Conservation (phyloP, 257 asterid species). For the Fraxinus excelsior region DNA sequence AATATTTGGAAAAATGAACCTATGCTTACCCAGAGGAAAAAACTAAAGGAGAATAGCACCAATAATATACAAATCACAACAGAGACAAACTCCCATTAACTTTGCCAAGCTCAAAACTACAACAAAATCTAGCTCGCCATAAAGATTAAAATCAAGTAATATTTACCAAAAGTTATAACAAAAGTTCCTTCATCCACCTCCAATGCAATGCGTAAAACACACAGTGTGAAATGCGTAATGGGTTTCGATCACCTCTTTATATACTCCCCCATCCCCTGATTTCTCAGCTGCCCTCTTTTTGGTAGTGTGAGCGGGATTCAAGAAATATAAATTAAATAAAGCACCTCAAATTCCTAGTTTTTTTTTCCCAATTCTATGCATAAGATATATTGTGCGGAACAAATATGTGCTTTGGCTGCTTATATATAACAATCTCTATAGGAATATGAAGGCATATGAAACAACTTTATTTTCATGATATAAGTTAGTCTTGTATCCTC, state of each 20-base stretch:
- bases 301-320: not conserved
- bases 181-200: not conserved
- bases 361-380: not conserved
- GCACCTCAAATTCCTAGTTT: not conserved
- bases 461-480: not conserved
- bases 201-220: not conserved
- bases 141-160: not conserved
- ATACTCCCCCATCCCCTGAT: not conserved
- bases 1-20: not conserved
- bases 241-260: not conserved
- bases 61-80: not conserved
- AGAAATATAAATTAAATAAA: not conserved
- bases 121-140: not conserved
- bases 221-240: not conserved
- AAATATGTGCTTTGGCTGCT: not conserved
- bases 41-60: not conserved
- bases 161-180: not conserved
- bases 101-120: not conserved
- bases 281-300: not conserved
- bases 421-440: not conserved
- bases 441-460: not conserved
- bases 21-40: no score
- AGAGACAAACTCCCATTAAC: not conserved
- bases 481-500: not conserved
- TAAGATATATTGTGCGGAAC: not conserved